A percentile compares a stretch with the other conserved stretches of the same genome.
phyloP scores from a whole-genome alignment of 106 monocot genomes.

The Acorus gramineus region DNA sequence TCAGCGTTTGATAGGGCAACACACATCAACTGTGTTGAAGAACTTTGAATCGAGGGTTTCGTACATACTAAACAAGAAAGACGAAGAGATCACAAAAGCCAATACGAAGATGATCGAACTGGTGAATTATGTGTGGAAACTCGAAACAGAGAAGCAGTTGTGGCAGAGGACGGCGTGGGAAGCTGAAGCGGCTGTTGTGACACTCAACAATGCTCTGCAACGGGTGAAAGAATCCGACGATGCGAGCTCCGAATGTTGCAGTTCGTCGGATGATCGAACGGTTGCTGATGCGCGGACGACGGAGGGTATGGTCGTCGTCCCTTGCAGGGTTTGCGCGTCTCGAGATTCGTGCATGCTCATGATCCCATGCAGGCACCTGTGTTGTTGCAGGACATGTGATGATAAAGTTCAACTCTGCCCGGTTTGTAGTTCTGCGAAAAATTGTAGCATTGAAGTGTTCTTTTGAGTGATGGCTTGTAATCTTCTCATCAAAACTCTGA shows the following conservation, averaged over 20 bases:
- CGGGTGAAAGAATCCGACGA: not conserved
- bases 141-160: too few species aligned
- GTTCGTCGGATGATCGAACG: not conserved
- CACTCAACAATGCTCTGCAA: not conserved
- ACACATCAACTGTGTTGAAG: not conserved
- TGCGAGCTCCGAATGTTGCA: not conserved
- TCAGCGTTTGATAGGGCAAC: not conserved
- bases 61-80: not conserved
- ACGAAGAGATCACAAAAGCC: slow-evolving; percentile 1
- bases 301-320: not conserved
- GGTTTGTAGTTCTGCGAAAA: not conserved
- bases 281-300: not conserved
- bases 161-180: not conserved
- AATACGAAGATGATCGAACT: not conserved
- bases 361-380: slow-evolving; percentile 11
- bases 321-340: slow-evolving; percentile 11
- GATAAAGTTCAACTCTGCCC: not conserved
- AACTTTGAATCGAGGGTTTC: not conserved
- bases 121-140: not conserved
- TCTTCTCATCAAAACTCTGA: too few species aligned
- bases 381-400: slow-evolving; percentile 9
- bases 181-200: not conserved
- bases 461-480: not conserved
- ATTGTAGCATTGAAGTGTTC: slow-evolving; percentile 1
- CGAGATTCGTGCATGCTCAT: slow-evolving; percentile 7